Percentiles rank a stretch among this genome's conserved stretches.
These are phyloP conservation scores for Mucor irregularis DNA, from an alignment of 371 early-diverging fungal genomes.

Conservation along the genomic window DNA sequence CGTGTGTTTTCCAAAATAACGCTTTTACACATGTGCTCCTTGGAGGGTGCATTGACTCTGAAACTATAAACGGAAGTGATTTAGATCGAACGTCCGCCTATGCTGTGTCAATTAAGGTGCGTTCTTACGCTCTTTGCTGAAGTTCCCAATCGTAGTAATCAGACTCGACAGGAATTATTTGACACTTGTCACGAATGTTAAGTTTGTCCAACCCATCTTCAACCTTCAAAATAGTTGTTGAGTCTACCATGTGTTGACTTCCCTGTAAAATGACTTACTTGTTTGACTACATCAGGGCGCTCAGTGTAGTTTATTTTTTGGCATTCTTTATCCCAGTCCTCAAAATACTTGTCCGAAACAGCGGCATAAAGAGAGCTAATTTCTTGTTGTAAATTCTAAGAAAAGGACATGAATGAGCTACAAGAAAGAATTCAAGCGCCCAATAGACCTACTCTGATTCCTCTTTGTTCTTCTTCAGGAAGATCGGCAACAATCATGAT, in stretches of 20 bases:
- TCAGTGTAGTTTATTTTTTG: conserved; percentile 12
- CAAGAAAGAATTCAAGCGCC: neutral
- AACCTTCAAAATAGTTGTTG: too few species aligned
- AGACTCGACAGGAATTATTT: conserved; percentile 59
- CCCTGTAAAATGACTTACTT: too few species aligned
- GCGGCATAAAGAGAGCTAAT: conserved; percentile 22
- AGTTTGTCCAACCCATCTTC: conserved; percentile 24
- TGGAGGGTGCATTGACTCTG: conserved; percentile 67
- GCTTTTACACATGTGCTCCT: conserved; percentile 78
- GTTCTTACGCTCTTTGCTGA: conserved; percentile 60
- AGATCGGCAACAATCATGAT: conserved; percentile 18
- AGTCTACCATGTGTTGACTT: too few species aligned
- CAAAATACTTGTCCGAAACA: conserved; percentile 21
- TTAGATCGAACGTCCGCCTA: too few species aligned
- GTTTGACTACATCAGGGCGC: conserved; percentile 25
- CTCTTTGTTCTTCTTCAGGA: conserved; percentile 9
- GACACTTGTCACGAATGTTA: conserved; percentile 29
- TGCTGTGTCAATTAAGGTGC: too few species aligned
- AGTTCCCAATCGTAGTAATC: conserved; percentile 80
- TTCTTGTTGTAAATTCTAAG: conserved; percentile 22
- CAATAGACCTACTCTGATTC: conserved; percentile 9
- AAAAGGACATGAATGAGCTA: neutral
- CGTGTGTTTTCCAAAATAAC: conserved; percentile 84
- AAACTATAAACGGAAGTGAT: conserved; percentile 32
- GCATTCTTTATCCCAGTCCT: conserved; percentile 21